Evolutionary conservation across 2,329 filamentous ascomycete species (phyloP), one percentile per base, ranked within the genome.

Genomic region (Talaromyces sp.): DNA sequence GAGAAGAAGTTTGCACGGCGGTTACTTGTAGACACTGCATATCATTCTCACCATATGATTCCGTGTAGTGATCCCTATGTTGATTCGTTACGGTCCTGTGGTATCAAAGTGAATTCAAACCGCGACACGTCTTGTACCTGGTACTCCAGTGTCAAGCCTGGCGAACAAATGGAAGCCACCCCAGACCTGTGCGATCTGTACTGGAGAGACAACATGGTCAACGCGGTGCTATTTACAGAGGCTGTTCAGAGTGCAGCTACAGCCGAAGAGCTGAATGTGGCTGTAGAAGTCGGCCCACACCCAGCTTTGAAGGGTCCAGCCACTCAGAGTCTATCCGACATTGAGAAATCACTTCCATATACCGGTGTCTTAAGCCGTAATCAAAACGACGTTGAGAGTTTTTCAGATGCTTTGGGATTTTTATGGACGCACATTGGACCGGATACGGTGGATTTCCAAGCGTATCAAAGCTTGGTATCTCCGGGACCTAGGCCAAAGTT

Each of bases 161-260:
- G 14, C 19, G 57, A 47, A 45, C 8, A 13, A n/a, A 43, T 43
- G 39, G 39, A n/a, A 13, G 39, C 11, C 39, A 3, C 3, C 22
- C 39, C n/a, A 37, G 52, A 24, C 10, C 39, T 63, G 3, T 10
- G 22, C 8, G 61, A 43, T n/a, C 2, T 24, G 2, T 78, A 80
- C 62, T 80, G 77, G 75, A 69, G 71, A 1, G 67, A 72, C 24
- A 80, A 79, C 65, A 68, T 80, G 69, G 59, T 70, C 0, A 66
- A 69, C 1, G 67, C 76, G 3, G 76, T 80, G 11, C 68, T 73
- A 1, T 80, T 78, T 65, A 68, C 69, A 10, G 59, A 70, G n/a
- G 73, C 72, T 33, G 37, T 77, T 22, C 14, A 50, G 11, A 62
- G 61, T 33, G 66, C 68, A n/a, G 14, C 49, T 4, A 9, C 16